Percentiles rank a stretch among this genome's conserved stretches.
These are phyloP conservation scores for Cyathus striatus DNA, from an alignment of 768 basidiomycete genomes.

Conservation along the genomic window DNA sequence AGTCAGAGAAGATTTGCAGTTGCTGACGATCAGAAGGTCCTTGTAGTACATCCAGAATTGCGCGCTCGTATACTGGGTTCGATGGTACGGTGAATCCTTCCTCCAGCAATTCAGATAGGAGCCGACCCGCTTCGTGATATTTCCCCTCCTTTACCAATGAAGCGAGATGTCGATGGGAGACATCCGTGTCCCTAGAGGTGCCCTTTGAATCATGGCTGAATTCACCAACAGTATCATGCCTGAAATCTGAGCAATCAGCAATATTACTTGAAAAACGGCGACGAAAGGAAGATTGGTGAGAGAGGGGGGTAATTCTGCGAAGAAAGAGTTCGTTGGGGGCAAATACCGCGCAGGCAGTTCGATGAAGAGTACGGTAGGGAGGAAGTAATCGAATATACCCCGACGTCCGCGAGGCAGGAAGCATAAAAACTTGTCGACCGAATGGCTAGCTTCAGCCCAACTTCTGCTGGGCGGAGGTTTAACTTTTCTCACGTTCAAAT, in stretches of 20 bases:
- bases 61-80: constrained; percentile 27
- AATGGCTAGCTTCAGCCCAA: no score
- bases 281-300: no score
- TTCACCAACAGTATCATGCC: no score
- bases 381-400: constrained; percentile 23
- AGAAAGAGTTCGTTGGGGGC: no score
- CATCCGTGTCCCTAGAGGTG: constrained; percentile 2
- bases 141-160: constrained; percentile 21
- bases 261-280: no score
- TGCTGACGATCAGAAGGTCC: constrained; percentile 11
- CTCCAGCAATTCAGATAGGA: constrained; percentile 34
- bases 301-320: no score
- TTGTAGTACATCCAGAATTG: constrained; percentile 26
- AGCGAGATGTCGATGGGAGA: constrained; percentile 8
- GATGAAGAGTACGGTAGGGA: no score
- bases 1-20: constrained; percentile 22
- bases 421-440: constrained; percentile 22
- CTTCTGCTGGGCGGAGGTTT: no score
- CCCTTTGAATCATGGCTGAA: no score
- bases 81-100: constrained; percentile 30
- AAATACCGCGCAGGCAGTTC: no score
- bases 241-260: no score
- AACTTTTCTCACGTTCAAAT: no score
- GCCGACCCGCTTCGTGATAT: constrained; percentile 21
- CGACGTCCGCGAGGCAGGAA: constrained; percentile 26